phyloP scores from a whole-genome alignment of 257 asterid genomes.

The Solanum pinnatisectum region DNA sequence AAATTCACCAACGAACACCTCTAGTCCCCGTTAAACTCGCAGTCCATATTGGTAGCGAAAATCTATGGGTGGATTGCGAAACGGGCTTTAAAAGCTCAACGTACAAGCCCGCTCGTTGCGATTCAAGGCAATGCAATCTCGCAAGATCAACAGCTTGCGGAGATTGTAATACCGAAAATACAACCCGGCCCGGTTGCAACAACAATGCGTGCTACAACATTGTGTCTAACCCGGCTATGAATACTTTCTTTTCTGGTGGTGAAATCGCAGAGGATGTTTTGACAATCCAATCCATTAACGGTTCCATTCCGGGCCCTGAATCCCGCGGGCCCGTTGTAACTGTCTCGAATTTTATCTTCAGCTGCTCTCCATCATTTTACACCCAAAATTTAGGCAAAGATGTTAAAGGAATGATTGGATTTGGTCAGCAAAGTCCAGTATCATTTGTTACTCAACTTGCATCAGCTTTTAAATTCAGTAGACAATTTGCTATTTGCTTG shows the following conservation, averaged over 20 bases:
- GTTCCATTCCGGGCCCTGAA: background rate
- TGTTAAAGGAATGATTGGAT: conserved; percentile 11
- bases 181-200: background rate
- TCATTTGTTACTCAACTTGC: background rate
- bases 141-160: background rate
- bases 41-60: background rate
- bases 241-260: background rate
- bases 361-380: background rate
- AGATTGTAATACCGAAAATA: background rate
- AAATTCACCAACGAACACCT: background rate
- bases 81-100: background rate
- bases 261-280: background rate
- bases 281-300: background rate
- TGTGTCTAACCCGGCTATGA: background rate
- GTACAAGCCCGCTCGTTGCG: background rate
- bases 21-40: background rate
- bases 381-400: background rate
- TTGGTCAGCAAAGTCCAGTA: background rate
- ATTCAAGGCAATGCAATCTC: background rate
- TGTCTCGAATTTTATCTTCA: background rate
- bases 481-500: conserved; percentile 4
- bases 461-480: background rate
- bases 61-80: conserved; percentile 3
- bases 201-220: background rate
- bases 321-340: background rate